Evolutionary conservation across 805 yeast genomes (phyloP).

Genomic region (Ogataea philodendri): DNA sequence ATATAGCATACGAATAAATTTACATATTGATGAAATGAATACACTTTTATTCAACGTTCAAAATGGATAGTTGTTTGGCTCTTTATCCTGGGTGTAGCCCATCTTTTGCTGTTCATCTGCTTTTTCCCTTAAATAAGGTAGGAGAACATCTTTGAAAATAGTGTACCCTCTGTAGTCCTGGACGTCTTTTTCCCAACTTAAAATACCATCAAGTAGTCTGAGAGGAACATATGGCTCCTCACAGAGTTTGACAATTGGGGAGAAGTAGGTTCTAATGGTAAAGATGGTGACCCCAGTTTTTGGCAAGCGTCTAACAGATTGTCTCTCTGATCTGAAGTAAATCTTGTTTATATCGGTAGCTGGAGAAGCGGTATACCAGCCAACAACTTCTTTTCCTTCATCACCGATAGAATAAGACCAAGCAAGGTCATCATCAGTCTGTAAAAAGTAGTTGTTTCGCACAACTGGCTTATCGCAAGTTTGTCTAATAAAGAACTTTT

Average conservation of each 20-base stretch:
- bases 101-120: constrained; percentile 47
- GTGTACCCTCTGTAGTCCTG: constrained; percentile 57
- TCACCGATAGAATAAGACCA: constrained; percentile 67
- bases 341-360: constrained; percentile 48
- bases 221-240: constrained; percentile 62
- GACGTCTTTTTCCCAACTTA: constrained; percentile 61
- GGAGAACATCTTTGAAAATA: constrained; percentile 49
- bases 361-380: constrained; percentile 60
- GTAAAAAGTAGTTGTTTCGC: constrained; percentile 63
- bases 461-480: constrained; percentile 63
- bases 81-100: constrained; percentile 42
- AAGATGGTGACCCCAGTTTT: constrained; percentile 55
- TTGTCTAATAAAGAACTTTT: constrained; percentile 57
- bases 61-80: constrained; percentile 43
- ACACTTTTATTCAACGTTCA: constrained; percentile 27
- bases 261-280: constrained; percentile 62
- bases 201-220: constrained; percentile 55
- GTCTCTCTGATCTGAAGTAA: constrained; percentile 64
- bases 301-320: constrained; percentile 60
- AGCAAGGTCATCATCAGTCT: constrained; percentile 58
- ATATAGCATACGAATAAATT: constrained; percentile 11
- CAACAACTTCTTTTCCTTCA: constrained; percentile 49
- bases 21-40: background rate
- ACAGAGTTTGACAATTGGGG: constrained; percentile 51
- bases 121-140: constrained; percentile 52